Conservation (phyloP, 192 early-diverging fungal genomes). For the Backusella luteola region DNA sequence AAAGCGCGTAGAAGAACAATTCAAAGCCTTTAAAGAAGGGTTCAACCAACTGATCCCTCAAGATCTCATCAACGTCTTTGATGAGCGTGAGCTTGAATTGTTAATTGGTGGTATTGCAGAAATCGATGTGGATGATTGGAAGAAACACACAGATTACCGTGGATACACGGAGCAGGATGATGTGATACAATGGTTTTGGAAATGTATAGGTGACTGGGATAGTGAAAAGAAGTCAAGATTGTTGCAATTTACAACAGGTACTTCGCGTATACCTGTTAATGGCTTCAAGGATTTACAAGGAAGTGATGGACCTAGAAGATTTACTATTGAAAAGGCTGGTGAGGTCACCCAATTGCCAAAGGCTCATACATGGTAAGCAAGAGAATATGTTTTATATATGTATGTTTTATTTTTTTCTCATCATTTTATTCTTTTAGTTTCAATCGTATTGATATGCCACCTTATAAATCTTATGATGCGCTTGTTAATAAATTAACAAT, state of each 20-base stretch:
- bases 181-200: slow-evolving; percentile 96
- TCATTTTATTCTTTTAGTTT: slow-evolving; percentile 54
- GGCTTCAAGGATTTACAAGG: slow-evolving; percentile 99
- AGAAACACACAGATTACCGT: slow-evolving; percentile 97
- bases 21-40: slow-evolving; percentile 89
- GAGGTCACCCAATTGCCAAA: slow-evolving; percentile 87
- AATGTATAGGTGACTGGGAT: slow-evolving; percentile 85
- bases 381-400: neutral
- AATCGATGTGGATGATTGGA: slow-evolving; percentile 98
- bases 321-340: slow-evolving; percentile 94
- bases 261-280: slow-evolving; percentile 96
- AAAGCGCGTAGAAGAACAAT: slow-evolving; percentile 93
- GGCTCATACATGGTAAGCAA: slow-evolving; percentile 83
- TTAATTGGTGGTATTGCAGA: slow-evolving; percentile 96
- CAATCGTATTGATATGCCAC: slow-evolving; percentile 96
- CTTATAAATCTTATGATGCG: slow-evolving; percentile 83
- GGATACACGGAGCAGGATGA: slow-evolving; percentile 97
- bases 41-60: slow-evolving; percentile 96
- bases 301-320: slow-evolving; percentile 90
- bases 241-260: slow-evolving; percentile 97
- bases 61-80: slow-evolving; percentile 94
- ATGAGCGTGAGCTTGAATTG: slow-evolving; percentile 96
- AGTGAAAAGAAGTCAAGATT: slow-evolving; percentile 91
- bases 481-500: slow-evolving; percentile 60
- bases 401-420: slow-evolving; percentile 30